Base-by-base conservation (phyloP, 768 basidiomycete genomes). In the Boletus sp. region DNA sequence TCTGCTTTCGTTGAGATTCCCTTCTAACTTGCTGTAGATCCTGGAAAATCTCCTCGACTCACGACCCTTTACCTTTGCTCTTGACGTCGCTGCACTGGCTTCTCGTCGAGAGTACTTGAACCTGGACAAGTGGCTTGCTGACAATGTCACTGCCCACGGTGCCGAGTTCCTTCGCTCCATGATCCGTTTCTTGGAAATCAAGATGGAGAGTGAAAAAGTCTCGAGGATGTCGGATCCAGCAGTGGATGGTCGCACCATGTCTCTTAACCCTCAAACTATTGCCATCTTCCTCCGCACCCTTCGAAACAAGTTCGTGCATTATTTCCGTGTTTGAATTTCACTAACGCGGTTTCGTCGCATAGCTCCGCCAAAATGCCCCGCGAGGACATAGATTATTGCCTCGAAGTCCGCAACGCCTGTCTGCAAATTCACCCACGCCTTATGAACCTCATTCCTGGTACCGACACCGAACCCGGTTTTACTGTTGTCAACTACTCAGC, bases 391-490 rank as follows among this genome's bases (percentile, higher is more conserved):
- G 86, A 89, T 61, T 88, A 88, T 59, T 94, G 92, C 72, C 82
- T 92, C 59, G 91, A 96, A 80, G 85, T 98, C 61, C 88, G 96
- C 55, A 96, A 94, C 64, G 82, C 87, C 30, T 96, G 95, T 70
- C 78, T 98, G 32, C 95, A 98, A 69, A 87, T 98, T 47, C 92
- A 98, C 66, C 97, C 97, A 45, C 89, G 95, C 52, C 84, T 99
- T 48, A 95, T 99, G 91, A 94, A 87, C 71, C 83, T 99, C 20
- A 83, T 83, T 18, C 95, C 97, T 18, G 86, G 85, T 41, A 82
- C 86, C 20, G 94, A 98, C 59, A 80, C 82, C 24, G 96, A 98
- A 69, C 94, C 94, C 20, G 96, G 95, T 24, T 89, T 96, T 70
- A 80, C 85, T 5, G 95, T 97, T 20, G 85, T 95, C 69, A 86